Base-by-base conservation (phyloP, 768 basidiomycete genomes). In the Hypholoma fasciculare region DNA sequence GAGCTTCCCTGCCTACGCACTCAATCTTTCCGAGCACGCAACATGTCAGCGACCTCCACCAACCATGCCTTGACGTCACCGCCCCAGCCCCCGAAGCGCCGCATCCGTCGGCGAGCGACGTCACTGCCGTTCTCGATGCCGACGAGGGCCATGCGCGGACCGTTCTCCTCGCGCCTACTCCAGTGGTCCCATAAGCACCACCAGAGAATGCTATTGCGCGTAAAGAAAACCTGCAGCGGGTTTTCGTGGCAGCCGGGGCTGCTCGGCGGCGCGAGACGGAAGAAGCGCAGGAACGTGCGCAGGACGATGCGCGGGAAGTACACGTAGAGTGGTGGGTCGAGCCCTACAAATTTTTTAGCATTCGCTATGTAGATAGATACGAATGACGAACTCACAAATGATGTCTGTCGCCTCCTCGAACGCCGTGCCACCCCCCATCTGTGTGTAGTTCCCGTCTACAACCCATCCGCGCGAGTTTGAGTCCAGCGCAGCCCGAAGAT, bases 251-350 rank as follows among this genome's bases (percentile, higher is more conserved):
- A 87, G 0, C 82, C 85, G 7, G 76, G 74, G 30, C 78, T 79
- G 62, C 86, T 86, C 0, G 76, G 63, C 2, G 67, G 57, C 0
- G 52, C 38, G 19, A 77, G 59, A 1, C 74, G 50, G 9, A 80
- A 49, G 11, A 84, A 57, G 19, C 85, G 78, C 57, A 73, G 65
- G n/a, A 85, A 63, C 0, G 86, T 88, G 48, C 87, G 76, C 54
- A 73, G 61, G 58, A 81, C 64, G 23, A 88, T 62, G 14, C 88
- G 83, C 19, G 87, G 85, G 54, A 89, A 76, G 71, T 89, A 89
- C 9, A 82, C 68, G 8, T 72, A 16, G 36, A 89, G 71, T 12
- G 87, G 88, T 7, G 87, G 86, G 61, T 89, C 87, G 19, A 89
- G 72, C 88, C 88, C 87, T 89, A 54, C 23, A 26, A 5, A 9